Evolutionary conservation across 345 rosid genomes (phyloP), one percentile per base, ranked within the genome.

Genomic region (Toxicodendron radicans): DNA sequence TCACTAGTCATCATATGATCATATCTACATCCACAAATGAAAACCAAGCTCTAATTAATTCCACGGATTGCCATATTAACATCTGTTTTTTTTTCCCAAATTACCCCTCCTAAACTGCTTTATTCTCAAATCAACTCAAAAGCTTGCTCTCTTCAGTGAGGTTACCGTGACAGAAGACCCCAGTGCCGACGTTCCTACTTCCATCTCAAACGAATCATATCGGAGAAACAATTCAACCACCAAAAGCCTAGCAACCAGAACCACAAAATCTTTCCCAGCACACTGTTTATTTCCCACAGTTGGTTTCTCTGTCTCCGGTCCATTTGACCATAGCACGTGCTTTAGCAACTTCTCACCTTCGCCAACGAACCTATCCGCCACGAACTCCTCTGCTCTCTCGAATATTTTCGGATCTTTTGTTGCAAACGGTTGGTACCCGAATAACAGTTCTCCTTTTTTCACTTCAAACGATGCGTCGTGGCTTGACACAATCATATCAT

Each of bases 301-400:
- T 0, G 98, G 92, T 18, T 33, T 69, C 84, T 87, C 88, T 0
- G 88, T 89, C 87, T 95, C 91, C 0, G 91, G 92, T 4, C 99
- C 99, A 9, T 95, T 95, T 0, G 99, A 95, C 99, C 99, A 95
- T n/a, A 95, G 58, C 76, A 95, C 90, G 75, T 95, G 79, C 79
- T 70, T 43, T 63, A 92, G 71, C 78, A 90, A 21, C 83, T 57
- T 81, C 87, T 90, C 94, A 12, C 98, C 98, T 38, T 87, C 92
- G 0, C 97, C 94, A 0, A 87, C 80, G 75, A 92, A 95, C 51
- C 99, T 71, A 21, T 89, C 99, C 38, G 95, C 72, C 14, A 92
- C 86, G 76, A 91, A 95, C 84, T 95, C 92, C 57, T 91, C 94
- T 16, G 95, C 74, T 32, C 82, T 56, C 1, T 86, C 87, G 70